These are phyloP conservation scores for Tetratostichococcus sp. DNA, from an alignment of 139 green algal species.

Conservation along the genomic window DNA sequence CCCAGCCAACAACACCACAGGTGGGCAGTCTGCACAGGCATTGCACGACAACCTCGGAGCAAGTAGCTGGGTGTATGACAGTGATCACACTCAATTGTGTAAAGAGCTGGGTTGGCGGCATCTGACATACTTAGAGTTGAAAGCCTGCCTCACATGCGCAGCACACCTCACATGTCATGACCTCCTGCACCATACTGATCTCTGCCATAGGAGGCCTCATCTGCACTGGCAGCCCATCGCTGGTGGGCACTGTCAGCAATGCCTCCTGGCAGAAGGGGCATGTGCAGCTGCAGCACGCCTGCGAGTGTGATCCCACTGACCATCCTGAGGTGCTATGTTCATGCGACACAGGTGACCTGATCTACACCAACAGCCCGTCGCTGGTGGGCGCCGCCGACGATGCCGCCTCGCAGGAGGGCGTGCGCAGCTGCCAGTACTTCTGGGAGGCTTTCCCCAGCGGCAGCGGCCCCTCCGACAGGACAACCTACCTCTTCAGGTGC, in stretches of 20 bases:
- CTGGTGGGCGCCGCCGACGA: neutral
- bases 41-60: no score
- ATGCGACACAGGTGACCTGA: constrained; percentile 64
- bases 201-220: constrained; percentile 82
- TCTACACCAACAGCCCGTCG: constrained; percentile 50
- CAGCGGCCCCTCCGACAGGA: constrained; percentile 71
- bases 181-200: no score
- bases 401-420: neutral
- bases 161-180: no score
- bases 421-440: constrained; percentile 66
- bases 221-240: constrained; percentile 37
- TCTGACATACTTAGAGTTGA: no score
- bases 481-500: constrained; percentile 92
- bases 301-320: no score
- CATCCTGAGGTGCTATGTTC: no score
- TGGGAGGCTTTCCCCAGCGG: constrained; percentile 88
- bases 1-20: constrained; percentile 62
- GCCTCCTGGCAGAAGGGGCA: neutral
- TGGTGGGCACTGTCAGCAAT: neutral
- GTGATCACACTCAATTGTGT: no score
- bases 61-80: no score
- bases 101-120: no score
- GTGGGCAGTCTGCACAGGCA: neutral
- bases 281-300: neutral
- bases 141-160: no score